Evolutionary conservation across 148 eudicot species (phyloP).

Genomic region (Persicaria tinctoria): DNA sequence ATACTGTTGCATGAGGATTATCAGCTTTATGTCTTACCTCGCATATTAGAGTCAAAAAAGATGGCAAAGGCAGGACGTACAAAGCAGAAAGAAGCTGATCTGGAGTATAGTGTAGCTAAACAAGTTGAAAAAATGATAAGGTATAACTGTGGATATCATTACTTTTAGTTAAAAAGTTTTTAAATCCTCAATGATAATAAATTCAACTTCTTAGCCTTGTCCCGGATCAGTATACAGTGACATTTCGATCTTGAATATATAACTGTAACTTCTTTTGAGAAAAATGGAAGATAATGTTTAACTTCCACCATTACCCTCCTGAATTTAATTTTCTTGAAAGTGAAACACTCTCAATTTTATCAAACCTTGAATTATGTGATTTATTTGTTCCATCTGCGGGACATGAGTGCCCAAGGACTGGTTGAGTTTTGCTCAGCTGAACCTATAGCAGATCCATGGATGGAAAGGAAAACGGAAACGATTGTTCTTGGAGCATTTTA

Average conservation of each 20-base stretch:
- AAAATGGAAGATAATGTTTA: neutral
- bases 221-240: neutral
- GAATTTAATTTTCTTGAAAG: neutral
- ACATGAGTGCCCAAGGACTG: neutral
- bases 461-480: neutral
- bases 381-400: neutral
- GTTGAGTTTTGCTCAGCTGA: neutral
- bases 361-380: neutral
- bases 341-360: neutral
- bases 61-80: slow-evolving; percentile 97
- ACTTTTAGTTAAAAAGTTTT: neutral
- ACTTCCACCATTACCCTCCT: neutral
- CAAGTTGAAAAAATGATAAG: slow-evolving; percentile 99
- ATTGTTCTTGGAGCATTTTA: neutral
- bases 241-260: no score
- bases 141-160: slow-evolving; percentile 25
- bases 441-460: neutral
- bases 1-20: slow-evolving; percentile 91
- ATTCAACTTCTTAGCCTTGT: neutral
- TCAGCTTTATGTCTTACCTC: slow-evolving; percentile 87
- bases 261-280: no score
- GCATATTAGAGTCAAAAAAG: slow-evolving; percentile 91
- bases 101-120: slow-evolving; percentile 98
- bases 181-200: neutral
- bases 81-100: slow-evolving; percentile 97